Evolutionary conservation across 2,329 filamentous ascomycete species (phyloP).

Genomic region (Stachybotrys chlorohalonatus): DNA sequence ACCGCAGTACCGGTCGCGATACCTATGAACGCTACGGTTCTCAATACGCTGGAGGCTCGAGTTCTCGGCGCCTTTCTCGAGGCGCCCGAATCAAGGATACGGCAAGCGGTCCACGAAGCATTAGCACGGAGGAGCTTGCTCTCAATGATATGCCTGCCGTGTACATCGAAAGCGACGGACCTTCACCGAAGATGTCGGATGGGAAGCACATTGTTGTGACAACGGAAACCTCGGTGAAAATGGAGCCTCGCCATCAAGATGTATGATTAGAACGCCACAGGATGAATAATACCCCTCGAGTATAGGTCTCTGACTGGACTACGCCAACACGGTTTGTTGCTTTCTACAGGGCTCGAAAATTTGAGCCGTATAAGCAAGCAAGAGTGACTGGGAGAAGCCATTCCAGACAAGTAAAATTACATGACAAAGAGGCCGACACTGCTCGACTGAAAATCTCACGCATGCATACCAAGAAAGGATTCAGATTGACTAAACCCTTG

Average conservation of each 20-base stretch:
- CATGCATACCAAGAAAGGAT: too few relatives aligned
- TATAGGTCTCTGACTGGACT: too few relatives aligned
- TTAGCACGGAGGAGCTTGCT: slow-evolving; percentile 15
- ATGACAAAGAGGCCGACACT: too few relatives aligned
- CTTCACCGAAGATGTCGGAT: not conserved
- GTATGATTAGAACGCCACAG: not conserved
- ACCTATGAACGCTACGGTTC: slow-evolving; percentile 10
- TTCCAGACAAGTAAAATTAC: too few relatives aligned
- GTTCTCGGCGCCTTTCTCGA: slow-evolving; percentile 2
- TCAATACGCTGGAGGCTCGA: not conserved
- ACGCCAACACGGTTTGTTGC: too few relatives aligned
- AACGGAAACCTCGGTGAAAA: not conserved
- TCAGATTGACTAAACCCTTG: too few relatives aligned
- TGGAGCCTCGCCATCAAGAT: not conserved
- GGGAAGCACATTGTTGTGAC: not conserved
- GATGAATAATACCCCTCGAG: not conserved
- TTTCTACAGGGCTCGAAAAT: too few relatives aligned
- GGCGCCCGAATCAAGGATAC: slow-evolving; percentile 4
- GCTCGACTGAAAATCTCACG: too few relatives aligned
- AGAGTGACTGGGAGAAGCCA: too few relatives aligned
- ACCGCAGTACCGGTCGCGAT: slow-evolving; percentile 3
- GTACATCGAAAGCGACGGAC: not conserved
- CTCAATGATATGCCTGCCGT: slow-evolving; percentile 6
- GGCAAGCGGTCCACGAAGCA: slow-evolving; percentile 5
- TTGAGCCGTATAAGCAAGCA: too few relatives aligned